Evolutionary conservation across 805 yeast species (phyloP), one percentile per base, ranked within the genome.

Genomic region (Suhomyces kilbournensis): DNA sequence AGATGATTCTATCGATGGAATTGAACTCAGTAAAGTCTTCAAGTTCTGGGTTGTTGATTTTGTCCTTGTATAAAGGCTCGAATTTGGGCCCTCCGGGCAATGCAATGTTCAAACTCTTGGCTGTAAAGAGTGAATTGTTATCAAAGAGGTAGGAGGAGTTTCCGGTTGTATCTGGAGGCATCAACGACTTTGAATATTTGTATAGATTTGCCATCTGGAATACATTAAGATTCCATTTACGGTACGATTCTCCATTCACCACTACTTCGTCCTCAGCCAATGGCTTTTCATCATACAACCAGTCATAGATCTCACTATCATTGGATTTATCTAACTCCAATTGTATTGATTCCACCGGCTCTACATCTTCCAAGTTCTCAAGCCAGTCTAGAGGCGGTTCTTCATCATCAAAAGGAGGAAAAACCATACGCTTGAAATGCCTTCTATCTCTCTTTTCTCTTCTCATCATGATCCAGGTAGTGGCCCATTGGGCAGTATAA

Each of bases 351-450:
- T 86, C 93, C 5, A 82, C 77, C 0, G 90, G 85, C 47, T 87
- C 92, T 0, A 84, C 71, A 14, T 83, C 86, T 55, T 88, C 86
- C 12, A 91, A 72, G 61, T 88, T 86, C 51, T 90, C 96, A n/a
- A 83, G 62, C 84, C 89, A 94, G 52, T 85, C 81, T 30, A 92
- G 64, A 1, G 96, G 96, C 0, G 97, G 97, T 66, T 93, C 98
- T 67, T 94, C 99, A 65, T 94, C 99, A 68, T 94, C 99, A 70
- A 93, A 91, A 0, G 96, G 92, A 1, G 99, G 99, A 59, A 94
- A 88, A 52, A 90, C 79, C 89, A 94, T 85, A 58, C 99, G 80
- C 62, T 90, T 88, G 70, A 94, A 93, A 64, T 89, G 96, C 32
- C 83, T 75, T 59, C 98, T 79, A 65, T 92, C 98, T 53, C 96